These are phyloP conservation scores for Anacardium occidentale DNA, from an alignment of 345 rosid genomes.

Conservation along the genomic window DNA sequence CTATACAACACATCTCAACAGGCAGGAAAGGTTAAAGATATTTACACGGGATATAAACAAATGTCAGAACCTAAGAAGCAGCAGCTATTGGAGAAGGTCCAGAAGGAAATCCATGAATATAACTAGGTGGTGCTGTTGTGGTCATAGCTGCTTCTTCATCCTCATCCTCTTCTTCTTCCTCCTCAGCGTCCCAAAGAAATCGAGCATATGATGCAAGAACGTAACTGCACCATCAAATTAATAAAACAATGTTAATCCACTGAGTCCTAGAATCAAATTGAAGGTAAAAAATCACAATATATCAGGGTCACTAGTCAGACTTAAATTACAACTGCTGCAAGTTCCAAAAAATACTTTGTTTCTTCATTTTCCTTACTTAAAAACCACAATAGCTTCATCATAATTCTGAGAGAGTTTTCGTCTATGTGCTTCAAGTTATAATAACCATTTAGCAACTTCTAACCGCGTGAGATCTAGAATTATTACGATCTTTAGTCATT, in stretches of 20 bases:
- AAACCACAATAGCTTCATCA: background rate
- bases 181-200: slow-evolving; percentile 90
- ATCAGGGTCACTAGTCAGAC: background rate
- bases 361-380: background rate
- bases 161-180: slow-evolving; percentile 51
- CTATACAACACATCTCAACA: slow-evolving; percentile 11
- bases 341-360: background rate
- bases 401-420: background rate
- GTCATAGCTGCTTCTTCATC: slow-evolving; percentile 24
- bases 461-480: too few relatives aligned
- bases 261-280: background rate
- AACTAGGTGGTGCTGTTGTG: slow-evolving; percentile 25
- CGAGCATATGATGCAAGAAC: slow-evolving; percentile 87
- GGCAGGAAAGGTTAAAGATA: slow-evolving; percentile 12
- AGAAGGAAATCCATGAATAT: slow-evolving; percentile 38
- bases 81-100: slow-evolving; percentile 48
- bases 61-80: slow-evolving; percentile 47
- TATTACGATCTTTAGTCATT: too few relatives aligned
- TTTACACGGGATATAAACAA: slow-evolving; percentile 28
- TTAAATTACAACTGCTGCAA: background rate
- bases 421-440: too few relatives aligned
- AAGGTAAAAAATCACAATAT: background rate
- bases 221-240: slow-evolving; percentile 49
- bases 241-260: slow-evolving; percentile 6
- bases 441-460: too few relatives aligned